Percentiles rank a stretch among this genome's conserved stretches.
These are phyloP conservation scores for Nitzschia inconspicua DNA, from an alignment of 108 stramenopile species.

Conservation along the genomic window DNA sequence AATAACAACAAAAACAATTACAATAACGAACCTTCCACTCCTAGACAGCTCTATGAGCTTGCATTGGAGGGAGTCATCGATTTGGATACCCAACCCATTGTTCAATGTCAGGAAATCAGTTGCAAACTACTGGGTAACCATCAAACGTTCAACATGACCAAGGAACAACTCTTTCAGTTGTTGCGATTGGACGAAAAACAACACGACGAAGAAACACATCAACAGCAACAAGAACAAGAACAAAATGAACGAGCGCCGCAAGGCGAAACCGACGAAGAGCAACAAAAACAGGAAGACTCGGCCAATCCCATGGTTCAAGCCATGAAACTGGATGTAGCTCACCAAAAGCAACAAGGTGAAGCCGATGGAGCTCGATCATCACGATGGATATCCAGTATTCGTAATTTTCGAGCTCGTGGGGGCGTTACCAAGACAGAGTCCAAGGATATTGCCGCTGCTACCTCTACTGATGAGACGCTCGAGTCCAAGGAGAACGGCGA, in stretches of 20 bases:
- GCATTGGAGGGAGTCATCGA: constrained; percentile 37
- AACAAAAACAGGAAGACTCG: too few species aligned
- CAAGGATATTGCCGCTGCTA: too few species aligned
- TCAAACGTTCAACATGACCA: constrained; percentile 33
- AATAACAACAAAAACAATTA: neutral
- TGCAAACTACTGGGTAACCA: constrained; percentile 40
- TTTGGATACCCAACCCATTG: constrained; percentile 19
- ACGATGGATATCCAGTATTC: neutral
- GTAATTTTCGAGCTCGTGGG: too few species aligned
- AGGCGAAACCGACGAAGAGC: too few species aligned
- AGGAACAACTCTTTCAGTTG: constrained; percentile 13
- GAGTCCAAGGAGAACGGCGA: too few species aligned
- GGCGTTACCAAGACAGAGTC: too few species aligned
- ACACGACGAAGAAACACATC: neutral
- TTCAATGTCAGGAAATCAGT: constrained; percentile 46
- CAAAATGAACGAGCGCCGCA: neutral
- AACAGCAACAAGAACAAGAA: neutral
- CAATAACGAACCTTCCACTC: neutral
- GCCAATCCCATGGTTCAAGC: too few species aligned
- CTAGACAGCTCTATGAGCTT: neutral
- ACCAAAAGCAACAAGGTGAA: too few species aligned
- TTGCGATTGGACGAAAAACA: constrained; percentile 15
- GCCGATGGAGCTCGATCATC: too few species aligned
- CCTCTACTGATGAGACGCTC: too few species aligned
- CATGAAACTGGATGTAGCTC: too few species aligned